Evolutionary conservation across 2,329 filamentous ascomycete genomes (phyloP).

Genomic region (Pseudofabraea citricarpa): DNA sequence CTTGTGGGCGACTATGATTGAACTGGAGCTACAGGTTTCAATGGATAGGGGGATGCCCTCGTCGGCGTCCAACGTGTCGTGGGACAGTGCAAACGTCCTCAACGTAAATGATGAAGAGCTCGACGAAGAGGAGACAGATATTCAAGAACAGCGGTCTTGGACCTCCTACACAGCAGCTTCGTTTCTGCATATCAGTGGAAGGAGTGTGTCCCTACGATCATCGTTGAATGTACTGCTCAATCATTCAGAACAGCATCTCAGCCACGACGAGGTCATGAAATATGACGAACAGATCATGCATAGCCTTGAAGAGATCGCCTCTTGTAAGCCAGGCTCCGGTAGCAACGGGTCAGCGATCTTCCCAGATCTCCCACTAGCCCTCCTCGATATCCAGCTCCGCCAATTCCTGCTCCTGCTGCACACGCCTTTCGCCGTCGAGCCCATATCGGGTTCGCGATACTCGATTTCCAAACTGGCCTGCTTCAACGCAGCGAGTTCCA

Average conservation of each 20-base stretch:
- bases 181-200: neutral
- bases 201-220: neutral
- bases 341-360: too few species aligned
- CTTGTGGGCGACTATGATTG: conserved; percentile 2
- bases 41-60: conserved; percentile 1
- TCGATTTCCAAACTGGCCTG: too few species aligned
- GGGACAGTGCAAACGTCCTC: neutral
- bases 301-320: neutral
- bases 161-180: neutral
- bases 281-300: neutral
- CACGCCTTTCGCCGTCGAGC: too few species aligned
- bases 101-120: conserved; percentile 1
- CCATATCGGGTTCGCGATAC: too few species aligned
- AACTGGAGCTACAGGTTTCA: conserved; percentile 2
- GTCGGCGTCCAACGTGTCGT: neutral
- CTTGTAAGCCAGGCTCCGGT: too few species aligned
- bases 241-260: neutral
- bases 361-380: too few species aligned
- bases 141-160: neutral
- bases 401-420: too few species aligned
- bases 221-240: neutral
- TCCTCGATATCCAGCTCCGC: neutral
- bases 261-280: neutral
- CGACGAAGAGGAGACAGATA: neutral
- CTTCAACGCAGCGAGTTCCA: too few species aligned